These are phyloP conservation scores for Circinella umbellata DNA, from an alignment of 371 early-diverging fungal genomes.

Conservation along the genomic window DNA sequence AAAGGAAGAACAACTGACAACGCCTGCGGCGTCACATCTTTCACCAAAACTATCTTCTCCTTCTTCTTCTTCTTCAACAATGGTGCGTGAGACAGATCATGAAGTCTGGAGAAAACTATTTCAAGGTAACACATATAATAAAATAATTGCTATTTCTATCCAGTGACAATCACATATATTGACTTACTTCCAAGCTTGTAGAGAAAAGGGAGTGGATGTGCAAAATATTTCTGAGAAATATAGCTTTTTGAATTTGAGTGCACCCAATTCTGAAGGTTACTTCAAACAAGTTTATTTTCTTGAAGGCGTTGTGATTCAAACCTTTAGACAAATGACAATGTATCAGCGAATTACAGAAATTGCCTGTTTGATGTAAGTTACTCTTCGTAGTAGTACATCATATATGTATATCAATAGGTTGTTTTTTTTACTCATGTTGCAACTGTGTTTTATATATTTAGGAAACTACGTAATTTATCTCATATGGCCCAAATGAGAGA, in stretches of 20 bases:
- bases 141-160: not conserved
- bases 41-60: not conserved
- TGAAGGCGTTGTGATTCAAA: slow-evolving; percentile 50
- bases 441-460: slow-evolving; percentile 2
- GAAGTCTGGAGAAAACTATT: slow-evolving; percentile 46
- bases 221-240: slow-evolving; percentile 37
- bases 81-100: slow-evolving; percentile 26
- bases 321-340: slow-evolving; percentile 58
- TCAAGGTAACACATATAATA: slow-evolving; percentile 25
- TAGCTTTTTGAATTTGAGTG: slow-evolving; percentile 41
- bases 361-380: slow-evolving; percentile 52
- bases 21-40: not conserved
- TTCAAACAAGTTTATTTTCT: slow-evolving; percentile 57
- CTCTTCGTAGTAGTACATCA: not conserved
- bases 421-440: too few species aligned
- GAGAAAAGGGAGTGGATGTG: slow-evolving; percentile 37
- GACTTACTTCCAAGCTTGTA: slow-evolving; percentile 29
- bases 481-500: slow-evolving; percentile 56
- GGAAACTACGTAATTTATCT: slow-evolving; percentile 51
- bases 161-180: not conserved
- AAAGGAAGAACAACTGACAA: not conserved
- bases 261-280: slow-evolving; percentile 55
- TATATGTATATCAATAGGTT: too few species aligned
- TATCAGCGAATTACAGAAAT: slow-evolving; percentile 58
- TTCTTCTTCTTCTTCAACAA: not conserved